Base-by-base conservation (phyloP, 2,329 filamentous ascomycete species). In the Chaetomium globosum region DNA sequence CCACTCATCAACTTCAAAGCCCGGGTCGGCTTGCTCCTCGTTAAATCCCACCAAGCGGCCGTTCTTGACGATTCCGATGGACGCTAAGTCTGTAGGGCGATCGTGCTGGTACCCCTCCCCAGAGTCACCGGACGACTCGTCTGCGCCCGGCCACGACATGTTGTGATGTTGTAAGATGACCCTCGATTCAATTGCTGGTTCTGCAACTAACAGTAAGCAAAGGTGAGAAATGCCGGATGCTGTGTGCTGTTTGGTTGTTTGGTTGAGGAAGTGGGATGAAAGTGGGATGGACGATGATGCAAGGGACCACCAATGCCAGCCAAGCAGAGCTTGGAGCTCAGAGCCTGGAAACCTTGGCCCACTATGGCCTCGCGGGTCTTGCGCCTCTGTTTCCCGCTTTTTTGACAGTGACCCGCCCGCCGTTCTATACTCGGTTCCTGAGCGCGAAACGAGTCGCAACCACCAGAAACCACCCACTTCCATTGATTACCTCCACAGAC, bases 381-480 rank as follows among this genome's bases (percentile, higher is more conserved):
- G 39, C 61, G 68, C 68, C 66, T 58, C 36, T 21, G 33, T 55
- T 67, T 51, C 57, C 66, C 66, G 66, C 66, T 63, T 58, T 61
- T 28, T 54, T 36, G 33, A 54, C 36, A 26, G 52, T 6, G 19
- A 33, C 6, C 26, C 26, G 53, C 6, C 26, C 26, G 53, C 6
- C 19, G 46, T 56, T 23, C 30, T 43, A 28, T 30, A 59, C 56
- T 33, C 46, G 39, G 36, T 19, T 43, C 39, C 39, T 43, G 39
- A 43, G 39, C 39, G 39, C 39, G 39, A 43, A 43, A n/a, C 39
- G 39, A 43, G 39, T 43, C 39, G 39, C 39, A 43, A 43, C 19
- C 16, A 6, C 39, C 39, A 16, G 13, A 1, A 43, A 43, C 16
- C 16, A n/a, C 39, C 26, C 26, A 26, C 26, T 26, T 26, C 26